A percentile compares a stretch with the other conserved stretches of the same genome.
These are phyloP conservation scores for Rhodotorula sp. DNA, from an alignment of 1,284 basidiomycete genomes.

Conservation along the genomic window DNA sequence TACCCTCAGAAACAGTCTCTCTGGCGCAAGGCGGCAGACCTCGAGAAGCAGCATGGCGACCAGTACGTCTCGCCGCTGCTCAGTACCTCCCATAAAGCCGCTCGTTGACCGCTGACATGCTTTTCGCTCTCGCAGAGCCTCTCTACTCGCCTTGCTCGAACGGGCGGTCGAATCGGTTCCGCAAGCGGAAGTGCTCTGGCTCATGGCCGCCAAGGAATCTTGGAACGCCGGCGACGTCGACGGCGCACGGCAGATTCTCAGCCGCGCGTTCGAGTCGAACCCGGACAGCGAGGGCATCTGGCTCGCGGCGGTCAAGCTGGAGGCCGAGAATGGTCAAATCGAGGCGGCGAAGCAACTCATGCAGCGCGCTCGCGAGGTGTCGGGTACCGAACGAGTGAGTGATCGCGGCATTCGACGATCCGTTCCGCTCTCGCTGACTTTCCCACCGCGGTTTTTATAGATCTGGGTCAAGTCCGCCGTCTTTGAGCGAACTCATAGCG, in stretches of 20 bases:
- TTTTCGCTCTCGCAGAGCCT: constrained; percentile 56
- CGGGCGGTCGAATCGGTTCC: constrained; percentile 85
- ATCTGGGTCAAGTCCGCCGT: constrained; percentile 99
- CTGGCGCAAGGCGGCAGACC: constrained; percentile 85
- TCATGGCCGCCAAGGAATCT: constrained; percentile 94
- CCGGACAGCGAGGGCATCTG: constrained; percentile 96
- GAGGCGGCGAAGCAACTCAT: constrained; percentile 80
- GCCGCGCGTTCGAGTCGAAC: constrained; percentile 87
- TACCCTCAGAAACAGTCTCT: constrained; percentile 78
- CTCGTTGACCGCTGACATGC: neutral
- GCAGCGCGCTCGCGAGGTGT: constrained; percentile 80
- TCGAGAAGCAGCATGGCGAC: constrained; percentile 86
- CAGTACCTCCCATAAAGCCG: neutral
- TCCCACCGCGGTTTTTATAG: constrained; percentile 50
- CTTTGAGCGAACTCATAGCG: constrained; percentile 85
- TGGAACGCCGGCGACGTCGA: constrained; percentile 85
- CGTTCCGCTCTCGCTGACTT: neutral
- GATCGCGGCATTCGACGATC: neutral
- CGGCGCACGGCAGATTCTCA: constrained; percentile 80
- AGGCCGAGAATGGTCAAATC: constrained; percentile 87
- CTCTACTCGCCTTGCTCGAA: constrained; percentile 75
- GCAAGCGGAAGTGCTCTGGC: constrained; percentile 91
- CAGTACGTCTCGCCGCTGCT: constrained; percentile 53
- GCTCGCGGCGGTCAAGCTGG: constrained; percentile 93
- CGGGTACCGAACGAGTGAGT: constrained; percentile 81